Base-by-base conservation (phyloP, 306 rosid genomes). In the Cucurbita moschata region DNA sequence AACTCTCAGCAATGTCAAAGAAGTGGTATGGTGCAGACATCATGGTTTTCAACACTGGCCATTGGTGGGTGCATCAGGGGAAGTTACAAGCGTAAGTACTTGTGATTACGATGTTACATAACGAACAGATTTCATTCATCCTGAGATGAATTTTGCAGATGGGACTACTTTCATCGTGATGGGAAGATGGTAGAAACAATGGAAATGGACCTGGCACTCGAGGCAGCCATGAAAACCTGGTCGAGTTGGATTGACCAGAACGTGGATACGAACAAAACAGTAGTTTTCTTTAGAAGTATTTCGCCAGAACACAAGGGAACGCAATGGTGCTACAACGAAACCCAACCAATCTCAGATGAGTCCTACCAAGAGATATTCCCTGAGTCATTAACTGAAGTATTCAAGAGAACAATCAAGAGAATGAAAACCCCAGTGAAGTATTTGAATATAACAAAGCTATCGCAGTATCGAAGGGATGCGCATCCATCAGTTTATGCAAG, bases 1-100 rank as follows among this genome's bases (percentile, higher is more conserved):
- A 75, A 56, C 75, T 85, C 13, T 54, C 82, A 7, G 10, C 37
- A 56, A 46, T 63, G 9, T 75, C 77, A 10, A 21, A 11, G 46
- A 69, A 63, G 43, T 85, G 86, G 85, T 7, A 12, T 13, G 84
- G 84, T 8, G 86, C 88, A 37, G 63, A 82, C 43, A 16, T 82
- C 43, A 85, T 85, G 88, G 82, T 85, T 7, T 85, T 85, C 75
- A 82, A 85, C 79, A 79, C 86, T 1, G 84, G 88, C 47, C 88
- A 79, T 72, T 82, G 86, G 88, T 85, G 86, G 88, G 66, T 12
- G 21, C 85, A 76, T 54, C 44, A 12, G 0, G 84, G 85, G 26
- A 81, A 81, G 73, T 39, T 56, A 72, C 73, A 63, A 43, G 81
- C 80, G 85, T 81, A 74, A 72, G 87, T 37, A 49, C 52, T 44